Evolutionary conservation across 495 filamentous ascomycete genomes (phyloP).

Genomic region (Talaromyces adpressus): DNA sequence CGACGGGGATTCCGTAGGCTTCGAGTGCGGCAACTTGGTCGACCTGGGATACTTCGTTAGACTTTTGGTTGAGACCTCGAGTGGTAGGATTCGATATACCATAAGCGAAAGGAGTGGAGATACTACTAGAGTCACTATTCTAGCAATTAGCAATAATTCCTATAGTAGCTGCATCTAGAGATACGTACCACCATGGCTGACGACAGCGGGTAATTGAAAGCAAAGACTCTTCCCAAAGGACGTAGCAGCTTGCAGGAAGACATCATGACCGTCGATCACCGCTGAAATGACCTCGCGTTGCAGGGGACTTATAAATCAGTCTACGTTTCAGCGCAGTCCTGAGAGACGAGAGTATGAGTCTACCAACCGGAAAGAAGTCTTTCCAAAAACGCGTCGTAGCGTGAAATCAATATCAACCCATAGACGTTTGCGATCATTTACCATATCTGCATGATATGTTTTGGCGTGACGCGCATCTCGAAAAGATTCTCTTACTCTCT

Average conservation of each 20-base stretch:
- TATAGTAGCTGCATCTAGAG: background rate
- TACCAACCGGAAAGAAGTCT: constrained; percentile 60
- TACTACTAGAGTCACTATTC: constrained; percentile 77
- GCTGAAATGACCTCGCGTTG: constrained; percentile 83
- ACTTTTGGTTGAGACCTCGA: background rate
- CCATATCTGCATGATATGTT: constrained; percentile 7
- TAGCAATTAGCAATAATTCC: background rate
- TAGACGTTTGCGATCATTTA: constrained; percentile 13
- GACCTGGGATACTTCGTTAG: constrained; percentile 41
- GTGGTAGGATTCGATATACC: constrained; percentile 37
- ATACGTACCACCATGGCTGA: constrained; percentile 71
- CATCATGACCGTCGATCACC: constrained; percentile 76
- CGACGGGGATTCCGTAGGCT: constrained; percentile 67
- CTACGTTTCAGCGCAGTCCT: background rate
- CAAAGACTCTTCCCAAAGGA: constrained; percentile 94
- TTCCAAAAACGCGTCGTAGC: constrained; percentile 74
- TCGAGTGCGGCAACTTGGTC: constrained; percentile 84
- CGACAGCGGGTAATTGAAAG: constrained; percentile 86
- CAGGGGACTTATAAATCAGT: constrained; percentile 49
- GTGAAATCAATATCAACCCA: constrained; percentile 75
- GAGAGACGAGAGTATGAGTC: background rate
- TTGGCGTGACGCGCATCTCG: background rate
- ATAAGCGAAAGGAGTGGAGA: constrained; percentile 88
- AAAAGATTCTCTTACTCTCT: background rate
- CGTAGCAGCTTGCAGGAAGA: constrained; percentile 94